These are phyloP conservation scores for Colletotrichum agaves DNA, from an alignment of 2,329 filamentous ascomycete genomes.

Conservation along the genomic window DNA sequence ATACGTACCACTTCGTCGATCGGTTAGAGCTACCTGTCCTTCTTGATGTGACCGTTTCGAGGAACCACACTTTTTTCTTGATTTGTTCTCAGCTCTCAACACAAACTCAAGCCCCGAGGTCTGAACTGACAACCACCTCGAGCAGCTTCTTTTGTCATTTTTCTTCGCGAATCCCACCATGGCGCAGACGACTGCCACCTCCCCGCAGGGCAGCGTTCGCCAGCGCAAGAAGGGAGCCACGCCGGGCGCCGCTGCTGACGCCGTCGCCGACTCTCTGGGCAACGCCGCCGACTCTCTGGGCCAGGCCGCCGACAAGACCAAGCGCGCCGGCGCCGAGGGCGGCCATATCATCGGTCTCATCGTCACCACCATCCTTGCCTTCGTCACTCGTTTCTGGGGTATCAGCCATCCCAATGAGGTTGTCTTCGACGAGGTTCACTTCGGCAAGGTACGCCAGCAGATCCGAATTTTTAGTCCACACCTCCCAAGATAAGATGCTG, in stretches of 20 bases:
- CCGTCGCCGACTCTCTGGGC: slow-evolving; percentile 62
- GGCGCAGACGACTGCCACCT: slow-evolving; percentile 53
- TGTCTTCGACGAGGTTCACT: slow-evolving; percentile 99
- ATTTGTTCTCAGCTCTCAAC: slow-evolving; percentile 4
- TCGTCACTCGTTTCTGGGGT: slow-evolving; percentile 93
- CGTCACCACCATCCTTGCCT: slow-evolving; percentile 84
- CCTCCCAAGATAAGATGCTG: slow-evolving; percentile 14
- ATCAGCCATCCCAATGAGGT: slow-evolving; percentile 96
- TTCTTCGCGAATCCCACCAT: slow-evolving; percentile 48
- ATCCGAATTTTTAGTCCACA: not conserved
- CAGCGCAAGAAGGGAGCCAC: slow-evolving; percentile 65
- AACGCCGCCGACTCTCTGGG: slow-evolving; percentile 53
- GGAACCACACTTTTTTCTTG: slow-evolving; percentile 4
- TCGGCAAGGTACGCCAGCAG: slow-evolving; percentile 83
- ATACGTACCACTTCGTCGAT: slow-evolving; percentile 30
- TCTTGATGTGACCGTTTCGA: slow-evolving; percentile 20
- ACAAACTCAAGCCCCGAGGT: slow-evolving; percentile 13
- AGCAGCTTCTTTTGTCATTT: slow-evolving; percentile 30
- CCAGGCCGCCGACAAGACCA: slow-evolving; percentile 52
- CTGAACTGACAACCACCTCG: slow-evolving; percentile 24
- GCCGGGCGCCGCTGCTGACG: slow-evolving; percentile 52
- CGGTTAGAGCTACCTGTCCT: slow-evolving; percentile 37
- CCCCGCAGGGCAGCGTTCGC: slow-evolving; percentile 68
- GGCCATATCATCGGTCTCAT: slow-evolving; percentile 84
- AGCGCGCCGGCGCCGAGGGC: slow-evolving; percentile 69